Percentiles rank a stretch among this genome's conserved stretches.
These are phyloP conservation scores for Lecanoromycetidae sp. DNA, from an alignment of 2,329 filamentous ascomycete genomes.

Conservation along the genomic window DNA sequence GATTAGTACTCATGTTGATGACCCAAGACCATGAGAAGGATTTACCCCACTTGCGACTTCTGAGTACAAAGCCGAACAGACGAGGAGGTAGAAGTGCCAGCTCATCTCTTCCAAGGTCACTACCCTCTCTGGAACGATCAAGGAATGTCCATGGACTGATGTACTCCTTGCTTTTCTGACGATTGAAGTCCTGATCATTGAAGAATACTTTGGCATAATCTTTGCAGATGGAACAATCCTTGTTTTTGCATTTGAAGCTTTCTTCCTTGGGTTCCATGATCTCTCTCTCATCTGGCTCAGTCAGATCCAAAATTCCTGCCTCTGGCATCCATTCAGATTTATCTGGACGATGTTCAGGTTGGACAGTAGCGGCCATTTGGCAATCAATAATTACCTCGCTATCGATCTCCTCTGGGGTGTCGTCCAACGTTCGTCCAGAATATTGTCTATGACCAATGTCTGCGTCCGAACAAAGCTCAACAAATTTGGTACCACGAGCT, in stretches of 20 bases:
- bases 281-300: not conserved
- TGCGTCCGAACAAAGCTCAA: not conserved
- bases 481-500: conserved; percentile 1
- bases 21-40: not conserved
- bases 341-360: not conserved
- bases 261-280: not conserved
- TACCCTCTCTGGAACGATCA: not conserved
- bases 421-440: conserved; percentile 6
- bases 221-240: not conserved
- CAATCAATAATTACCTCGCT: conserved; percentile 9
- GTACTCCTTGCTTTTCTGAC: not conserved
- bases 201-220: not conserved
- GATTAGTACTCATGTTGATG: too few species aligned
- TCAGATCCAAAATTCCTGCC: not conserved
- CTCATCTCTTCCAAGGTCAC: conserved; percentile 19
- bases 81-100: conserved; percentile 25
- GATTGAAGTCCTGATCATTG: not conserved
- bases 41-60: conserved; percentile 26
- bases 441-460: conserved; percentile 1
- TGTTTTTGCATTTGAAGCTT: not conserved
- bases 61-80: conserved; percentile 27
- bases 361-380: not conserved
- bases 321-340: not conserved
- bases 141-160: not conserved
- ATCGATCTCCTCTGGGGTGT: conserved; percentile 5